Conservation (phyloP, 768 basidiomycete genomes). For the Tulasnella sp. region DNA sequence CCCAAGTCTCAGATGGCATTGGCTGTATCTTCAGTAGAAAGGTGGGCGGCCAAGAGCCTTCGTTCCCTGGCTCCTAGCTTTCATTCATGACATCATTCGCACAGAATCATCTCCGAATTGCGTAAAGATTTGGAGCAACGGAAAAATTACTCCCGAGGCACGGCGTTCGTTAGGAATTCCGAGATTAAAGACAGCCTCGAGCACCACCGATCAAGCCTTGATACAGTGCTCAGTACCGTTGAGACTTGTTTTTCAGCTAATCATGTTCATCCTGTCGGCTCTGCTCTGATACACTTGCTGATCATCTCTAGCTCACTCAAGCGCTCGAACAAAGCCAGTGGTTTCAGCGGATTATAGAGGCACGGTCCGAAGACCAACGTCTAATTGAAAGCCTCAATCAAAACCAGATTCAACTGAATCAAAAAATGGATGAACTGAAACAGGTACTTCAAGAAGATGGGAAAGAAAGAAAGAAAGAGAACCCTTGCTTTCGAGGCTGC, state of each 20-base stretch:
- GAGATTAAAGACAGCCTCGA: not conserved
- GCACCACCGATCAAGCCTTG: not conserved
- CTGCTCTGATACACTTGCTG: not conserved
- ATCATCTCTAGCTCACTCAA: not conserved
- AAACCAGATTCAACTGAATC: not conserved
- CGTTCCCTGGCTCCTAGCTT: too few relatives aligned
- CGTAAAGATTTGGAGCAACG: not conserved
- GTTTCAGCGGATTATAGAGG: not conserved
- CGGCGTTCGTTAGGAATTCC: not conserved
- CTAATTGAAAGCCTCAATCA: not conserved
- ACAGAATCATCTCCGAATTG: not conserved
- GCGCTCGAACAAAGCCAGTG: constrained; percentile 1
- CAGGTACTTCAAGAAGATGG: not conserved
- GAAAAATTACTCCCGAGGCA: not conserved
- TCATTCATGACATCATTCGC: not conserved
- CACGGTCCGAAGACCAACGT: not conserved
- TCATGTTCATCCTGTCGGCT: not conserved
- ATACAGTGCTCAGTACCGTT: not conserved
- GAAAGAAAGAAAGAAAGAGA: not conserved
- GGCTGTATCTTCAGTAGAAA: too few relatives aligned
- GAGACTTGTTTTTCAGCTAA: not conserved
- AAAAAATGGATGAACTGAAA: not conserved
- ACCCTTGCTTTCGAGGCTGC: not conserved
- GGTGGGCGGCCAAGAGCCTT: too few relatives aligned
- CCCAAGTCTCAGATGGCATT: too few relatives aligned